Evolutionary conservation across 2,329 filamentous ascomycete genomes (phyloP).

Genomic region (Beauveria pseudobassiana): DNA sequence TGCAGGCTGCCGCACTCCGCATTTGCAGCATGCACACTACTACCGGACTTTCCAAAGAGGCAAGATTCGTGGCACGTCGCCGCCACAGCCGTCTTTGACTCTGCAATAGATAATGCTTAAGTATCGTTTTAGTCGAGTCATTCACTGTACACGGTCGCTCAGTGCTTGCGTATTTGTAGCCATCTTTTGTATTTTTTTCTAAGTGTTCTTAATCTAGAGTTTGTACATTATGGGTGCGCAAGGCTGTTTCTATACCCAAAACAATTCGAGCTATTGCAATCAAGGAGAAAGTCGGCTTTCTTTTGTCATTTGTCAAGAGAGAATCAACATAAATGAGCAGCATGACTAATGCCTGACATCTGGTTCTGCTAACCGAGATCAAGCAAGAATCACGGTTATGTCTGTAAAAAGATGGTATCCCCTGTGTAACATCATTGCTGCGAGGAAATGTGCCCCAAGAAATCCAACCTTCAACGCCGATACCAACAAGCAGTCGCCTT

Average conservation of each 20-base stretch:
- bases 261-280: conserved; percentile 3
- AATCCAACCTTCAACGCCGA: background rate
- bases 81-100: background rate
- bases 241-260: conserved; percentile 13
- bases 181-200: conserved; percentile 12
- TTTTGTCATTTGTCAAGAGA: background rate
- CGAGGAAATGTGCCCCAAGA: background rate
- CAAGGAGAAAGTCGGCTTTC: background rate
- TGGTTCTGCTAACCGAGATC: background rate
- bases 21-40: background rate
- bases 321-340: background rate
- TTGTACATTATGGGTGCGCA: conserved; percentile 18
- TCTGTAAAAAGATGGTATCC: background rate
- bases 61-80: background rate
- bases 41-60: conserved; percentile 10
- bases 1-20: conserved; percentile 9
- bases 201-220: conserved; percentile 13
- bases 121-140: background rate
- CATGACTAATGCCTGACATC: background rate
- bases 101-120: background rate
- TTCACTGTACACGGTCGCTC: background rate
- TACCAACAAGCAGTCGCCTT: background rate
- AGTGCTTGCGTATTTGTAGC: background rate
- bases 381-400: background rate
- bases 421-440: background rate